Conservation (phyloP, 805 yeast genomes). For the Candida odintsovae region DNA sequence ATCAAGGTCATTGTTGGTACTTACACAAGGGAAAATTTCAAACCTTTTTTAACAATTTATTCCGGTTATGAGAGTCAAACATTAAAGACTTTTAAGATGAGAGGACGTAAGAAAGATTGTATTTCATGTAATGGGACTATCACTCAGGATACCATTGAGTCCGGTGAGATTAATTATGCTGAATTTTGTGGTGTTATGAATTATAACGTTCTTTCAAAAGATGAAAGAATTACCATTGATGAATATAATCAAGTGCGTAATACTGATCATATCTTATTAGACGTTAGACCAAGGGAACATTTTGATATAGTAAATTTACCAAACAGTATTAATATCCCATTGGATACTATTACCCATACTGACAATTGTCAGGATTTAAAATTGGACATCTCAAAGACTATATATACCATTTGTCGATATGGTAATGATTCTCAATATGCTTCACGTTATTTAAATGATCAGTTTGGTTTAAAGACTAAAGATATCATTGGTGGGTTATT, state of each 20-base stretch:
- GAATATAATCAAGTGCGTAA: slow-evolving; percentile 23
- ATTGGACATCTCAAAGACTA: slow-evolving; percentile 27
- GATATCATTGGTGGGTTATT: slow-evolving; percentile 79
- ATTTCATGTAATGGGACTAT: slow-evolving; percentile 52
- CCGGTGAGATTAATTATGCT: slow-evolving; percentile 52
- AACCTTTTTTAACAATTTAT: slow-evolving; percentile 65
- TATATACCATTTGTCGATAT: slow-evolving; percentile 71
- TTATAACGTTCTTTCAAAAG: slow-evolving; percentile 37
- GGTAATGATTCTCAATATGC: slow-evolving; percentile 92
- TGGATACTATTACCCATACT: slow-evolving; percentile 38
- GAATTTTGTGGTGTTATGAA: slow-evolving; percentile 67
- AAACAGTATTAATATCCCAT: slow-evolving; percentile 57
- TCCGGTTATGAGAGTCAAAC: slow-evolving; percentile 63
- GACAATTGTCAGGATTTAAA: slow-evolving; percentile 22
- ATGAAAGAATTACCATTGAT: slow-evolving; percentile 43
- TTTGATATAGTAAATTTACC: slow-evolving; percentile 60
- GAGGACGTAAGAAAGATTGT: slow-evolving; percentile 59
- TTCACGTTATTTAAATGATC: slow-evolving; percentile 46
- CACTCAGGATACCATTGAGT: slow-evolving; percentile 38
- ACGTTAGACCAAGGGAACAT: slow-evolving; percentile 80
- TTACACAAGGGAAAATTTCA: slow-evolving; percentile 46
- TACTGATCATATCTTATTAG: slow-evolving; percentile 40
- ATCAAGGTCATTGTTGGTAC: slow-evolving; percentile 62
- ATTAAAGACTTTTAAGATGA: slow-evolving; percentile 72
- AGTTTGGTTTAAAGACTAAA: slow-evolving; percentile 42